Evolutionary conservation across 306 rosid genomes (phyloP), one percentile per base, ranked within the genome.

Genomic region (Quercus gilva): DNA sequence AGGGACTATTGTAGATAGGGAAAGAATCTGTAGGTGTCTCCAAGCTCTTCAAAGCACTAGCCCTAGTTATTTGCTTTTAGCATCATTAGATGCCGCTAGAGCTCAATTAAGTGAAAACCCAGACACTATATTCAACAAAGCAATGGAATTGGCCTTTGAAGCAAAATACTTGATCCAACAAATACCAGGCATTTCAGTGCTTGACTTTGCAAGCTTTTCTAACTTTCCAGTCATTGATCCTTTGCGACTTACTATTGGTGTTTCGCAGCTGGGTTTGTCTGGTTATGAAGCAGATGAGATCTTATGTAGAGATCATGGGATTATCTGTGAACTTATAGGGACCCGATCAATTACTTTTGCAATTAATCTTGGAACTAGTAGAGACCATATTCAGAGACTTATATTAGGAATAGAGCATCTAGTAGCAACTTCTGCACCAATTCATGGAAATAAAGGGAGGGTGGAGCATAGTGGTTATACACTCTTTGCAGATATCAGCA

Each of bases 11-110:
- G 84, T 91, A 45, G 92, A 91, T 69, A 85, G 86, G 76, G 91
- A 87, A 33, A 87, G 79, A 78, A 83, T 94, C 33, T 84, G 88
- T 78, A 80, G 88, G 81, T 94, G 97, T 77, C 94, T 94, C 60
- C 97, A 91, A 86, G 87, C 87, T 68, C 94, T 94, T 80, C 98
- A 94, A 89, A 87, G 91, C 71, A 88, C 92, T 37, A 94, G 98
- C 78, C 98, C 98, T 74, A 94, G 97, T 76, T 88, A 86, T 88
- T 85, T 94, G 75, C 97, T 94, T 80, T 80, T 94, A 82, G 97
- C 97, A 74, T 94, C 98, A 58, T 74, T 94, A 19, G 97, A 94
- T 86, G 97, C 98, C 60, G 93, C 98, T 17, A 84, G 97, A 86
- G 92, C 94, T 81, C 97, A 92, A 84, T 88, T 94, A 78, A 86